Conservation (phyloP, 768 basidiomycete genomes). For the Tulasnella sp. region DNA sequence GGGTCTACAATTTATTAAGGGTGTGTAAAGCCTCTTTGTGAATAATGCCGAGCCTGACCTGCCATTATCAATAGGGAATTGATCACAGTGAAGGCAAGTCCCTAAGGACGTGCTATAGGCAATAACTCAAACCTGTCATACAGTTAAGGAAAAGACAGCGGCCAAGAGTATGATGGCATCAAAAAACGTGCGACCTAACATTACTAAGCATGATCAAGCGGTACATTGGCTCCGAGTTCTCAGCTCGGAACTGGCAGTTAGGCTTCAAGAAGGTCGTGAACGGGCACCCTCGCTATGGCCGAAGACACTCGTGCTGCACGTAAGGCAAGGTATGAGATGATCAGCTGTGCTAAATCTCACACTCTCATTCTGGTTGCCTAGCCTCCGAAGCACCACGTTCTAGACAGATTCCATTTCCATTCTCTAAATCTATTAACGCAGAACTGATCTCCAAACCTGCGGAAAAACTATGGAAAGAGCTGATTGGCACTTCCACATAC, state of each 20-base stretch:
- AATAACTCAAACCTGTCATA: neutral
- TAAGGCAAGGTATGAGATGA: slow-evolving; percentile 45
- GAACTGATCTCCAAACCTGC: slow-evolving; percentile 65
- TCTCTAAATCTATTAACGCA: slow-evolving; percentile 55
- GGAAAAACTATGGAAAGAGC: slow-evolving; percentile 75
- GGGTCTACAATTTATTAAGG: slow-evolving; percentile 85
- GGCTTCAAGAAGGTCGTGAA: slow-evolving; percentile 71
- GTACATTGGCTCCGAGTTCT: slow-evolving; percentile 86
- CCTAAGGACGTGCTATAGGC: neutral
- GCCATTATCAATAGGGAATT: slow-evolving; percentile 46
- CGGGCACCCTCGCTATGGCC: slow-evolving; percentile 73
- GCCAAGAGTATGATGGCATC: slow-evolving; percentile 91
- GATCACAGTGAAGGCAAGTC: slow-evolving; percentile 71
- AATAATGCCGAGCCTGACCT: neutral
- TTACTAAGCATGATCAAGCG: slow-evolving; percentile 62
- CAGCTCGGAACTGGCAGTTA: slow-evolving; percentile 75
- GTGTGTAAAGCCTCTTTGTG: slow-evolving; percentile 30
- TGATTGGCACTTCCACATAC: slow-evolving; percentile 46
- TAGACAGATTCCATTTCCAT: slow-evolving; percentile 81
- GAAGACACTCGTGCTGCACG: slow-evolving; percentile 71
- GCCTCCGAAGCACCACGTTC: slow-evolving; percentile 57
- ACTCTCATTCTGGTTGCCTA: slow-evolving; percentile 21
- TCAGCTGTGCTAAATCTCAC: neutral
- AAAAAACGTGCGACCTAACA: slow-evolving; percentile 79
- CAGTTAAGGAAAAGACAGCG: slow-evolving; percentile 75